Conservation (phyloP, 345 rosid species). For the Reutealis trisperma region DNA sequence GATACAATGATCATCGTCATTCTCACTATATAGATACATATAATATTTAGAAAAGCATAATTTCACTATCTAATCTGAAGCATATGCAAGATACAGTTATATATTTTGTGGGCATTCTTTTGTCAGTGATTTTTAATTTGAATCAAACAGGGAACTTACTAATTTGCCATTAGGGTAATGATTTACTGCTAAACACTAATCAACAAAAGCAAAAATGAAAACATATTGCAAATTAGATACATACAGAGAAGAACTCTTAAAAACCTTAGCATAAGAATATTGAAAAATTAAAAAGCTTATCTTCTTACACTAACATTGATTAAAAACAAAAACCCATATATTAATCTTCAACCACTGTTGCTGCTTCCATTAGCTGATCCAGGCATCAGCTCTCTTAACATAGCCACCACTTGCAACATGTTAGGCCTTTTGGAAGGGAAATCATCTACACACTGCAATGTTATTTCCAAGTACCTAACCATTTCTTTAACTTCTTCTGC, state of each 20-base stretch:
- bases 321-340: conserved; percentile 15
- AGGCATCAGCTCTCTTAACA: conserved; percentile 73
- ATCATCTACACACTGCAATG: conserved; percentile 84
- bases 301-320: conserved; percentile 21
- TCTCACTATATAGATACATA: not conserved
- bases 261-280: conserved; percentile 21
- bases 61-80: not conserved
- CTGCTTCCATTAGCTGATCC: conserved; percentile 59
- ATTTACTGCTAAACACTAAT: too few species aligned
- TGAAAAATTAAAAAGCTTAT: conserved; percentile 9
- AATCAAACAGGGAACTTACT: too few species aligned
- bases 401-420: conserved; percentile 90
- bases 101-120: too few species aligned
- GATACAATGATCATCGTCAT: not conserved
- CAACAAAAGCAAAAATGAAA: conserved; percentile 5
- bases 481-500: conserved; percentile 72
- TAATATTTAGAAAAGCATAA: not conserved
- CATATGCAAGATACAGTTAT: not conserved
- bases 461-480: conserved; percentile 75
- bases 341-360: conserved; percentile 47
- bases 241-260: conserved; percentile 20
- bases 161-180: conserved; percentile 3
- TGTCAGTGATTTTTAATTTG: too few species aligned
- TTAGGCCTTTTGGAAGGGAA: conserved; percentile 83
- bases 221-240: conserved; percentile 36